Base-by-base conservation (phyloP, 2,329 filamentous ascomycete species). In the Aulographum hederae region DNA sequence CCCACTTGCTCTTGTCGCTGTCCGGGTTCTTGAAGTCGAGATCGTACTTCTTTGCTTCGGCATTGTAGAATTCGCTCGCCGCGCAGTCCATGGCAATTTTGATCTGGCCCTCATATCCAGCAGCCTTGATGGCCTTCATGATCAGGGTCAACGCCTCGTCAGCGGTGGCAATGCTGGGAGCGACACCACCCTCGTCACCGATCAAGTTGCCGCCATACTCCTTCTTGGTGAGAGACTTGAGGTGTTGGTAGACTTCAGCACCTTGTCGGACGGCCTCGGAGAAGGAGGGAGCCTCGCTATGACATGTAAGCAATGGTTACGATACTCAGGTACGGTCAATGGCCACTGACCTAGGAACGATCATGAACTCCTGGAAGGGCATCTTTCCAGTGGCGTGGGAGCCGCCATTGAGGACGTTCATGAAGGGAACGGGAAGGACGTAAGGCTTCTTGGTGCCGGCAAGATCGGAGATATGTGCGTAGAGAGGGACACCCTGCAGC, bases 21-120 rank as follows among this genome's bases (percentile, higher is more conserved):
- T 95, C 78, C 51, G 89, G 86, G 75, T 98, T 98, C 81, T 98
- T 95, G 81, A 95, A 98, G 77, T 95, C 89, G 43, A 98, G 72
- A 56, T 98, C 89, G 73, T 98, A 98, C 72, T 95, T 95, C 79
- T 95, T 94, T 57, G 65, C 86, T 32, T 89, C 81, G 31, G 51
- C 46, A 56, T 95, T 95, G 78, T 98, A 98, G 73, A 98, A 98
- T 63, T 98, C 89, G 68, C 80, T 92, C 43, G 89, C 94, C 43
- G 89, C 89, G 55, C 95, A 86, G 53, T 98, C 89, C 84, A 98
- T 92, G 56, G 89, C 89, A 50, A 98, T 98, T 61, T 92, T 81
- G 58, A 98, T 76, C 70, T 89, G 68, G 60, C 86, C 89, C 37
- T 78, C 84, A 70, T 98, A 95, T 45, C 89, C 89, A 43, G 86